phyloP scores from a whole-genome alignment of 371 early-diverging fungal genomes.

The Apophysomyces ossiformis region DNA sequence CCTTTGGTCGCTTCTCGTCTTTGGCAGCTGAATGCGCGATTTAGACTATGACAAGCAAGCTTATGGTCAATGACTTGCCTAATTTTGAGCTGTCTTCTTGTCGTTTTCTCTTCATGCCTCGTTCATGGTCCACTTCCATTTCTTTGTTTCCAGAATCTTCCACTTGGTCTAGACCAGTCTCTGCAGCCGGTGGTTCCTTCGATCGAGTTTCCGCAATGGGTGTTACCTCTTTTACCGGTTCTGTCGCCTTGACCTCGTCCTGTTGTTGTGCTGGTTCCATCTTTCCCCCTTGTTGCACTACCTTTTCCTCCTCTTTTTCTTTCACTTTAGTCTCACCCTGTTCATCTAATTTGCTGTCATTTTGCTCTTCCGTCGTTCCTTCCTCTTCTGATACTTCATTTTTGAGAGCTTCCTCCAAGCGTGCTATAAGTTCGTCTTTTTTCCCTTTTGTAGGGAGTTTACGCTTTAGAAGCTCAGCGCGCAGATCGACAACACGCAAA shows the following conservation, averaged over 20 bases:
- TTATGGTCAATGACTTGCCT: background rate
- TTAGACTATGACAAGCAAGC: background rate
- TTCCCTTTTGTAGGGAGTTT: slow-evolving; percentile 69
- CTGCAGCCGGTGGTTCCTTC: background rate
- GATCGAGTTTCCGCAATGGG: slow-evolving; percentile 5
- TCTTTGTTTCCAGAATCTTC: slow-evolving; percentile 2
- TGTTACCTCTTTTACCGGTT: slow-evolving; percentile 17
- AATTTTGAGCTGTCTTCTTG: background rate
- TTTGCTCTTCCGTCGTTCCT: slow-evolving; percentile 10
- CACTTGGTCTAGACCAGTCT: background rate
- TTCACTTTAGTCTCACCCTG: slow-evolving; percentile 8
- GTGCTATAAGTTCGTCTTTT: slow-evolving; percentile 72
- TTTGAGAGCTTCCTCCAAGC: slow-evolving; percentile 63
- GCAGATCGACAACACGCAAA: slow-evolving; percentile 69
- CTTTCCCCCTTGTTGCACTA: slow-evolving; percentile 15
- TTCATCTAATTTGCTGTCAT: slow-evolving; percentile 11
- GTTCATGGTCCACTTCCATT: slow-evolving; percentile 16
- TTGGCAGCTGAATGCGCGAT: background rate
- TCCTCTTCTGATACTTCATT: slow-evolving; percentile 26
- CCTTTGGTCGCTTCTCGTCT: slow-evolving; percentile 12
- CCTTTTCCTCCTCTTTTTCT: slow-evolving; percentile 1
- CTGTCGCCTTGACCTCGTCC: slow-evolving; percentile 18
- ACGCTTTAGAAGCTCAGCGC: slow-evolving; percentile 63
- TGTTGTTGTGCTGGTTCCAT: slow-evolving; percentile 18
- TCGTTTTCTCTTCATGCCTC: slow-evolving; percentile 26